Evolutionary conservation across 768 basidiomycete species (phyloP).

Genomic region (Boletus edulis): DNA sequence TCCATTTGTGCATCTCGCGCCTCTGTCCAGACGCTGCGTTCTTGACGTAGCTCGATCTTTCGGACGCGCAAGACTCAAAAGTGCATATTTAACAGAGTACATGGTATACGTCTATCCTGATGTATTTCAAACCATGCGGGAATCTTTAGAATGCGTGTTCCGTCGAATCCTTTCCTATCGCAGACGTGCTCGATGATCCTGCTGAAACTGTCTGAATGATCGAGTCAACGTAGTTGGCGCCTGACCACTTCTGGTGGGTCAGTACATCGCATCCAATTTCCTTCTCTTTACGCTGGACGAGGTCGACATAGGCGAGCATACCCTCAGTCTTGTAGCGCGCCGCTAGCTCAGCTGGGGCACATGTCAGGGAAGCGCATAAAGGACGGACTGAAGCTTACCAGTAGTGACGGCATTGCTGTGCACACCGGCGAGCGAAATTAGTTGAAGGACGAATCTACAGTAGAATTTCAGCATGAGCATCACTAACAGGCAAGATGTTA

Average conservation of each 20-base stretch:
- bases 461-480: slow-evolving; percentile 4
- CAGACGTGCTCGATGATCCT: slow-evolving; percentile 84
- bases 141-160: slow-evolving; percentile 70
- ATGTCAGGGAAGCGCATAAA: slow-evolving; percentile 3
- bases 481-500: not conserved
- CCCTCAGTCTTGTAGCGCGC: slow-evolving; percentile 80
- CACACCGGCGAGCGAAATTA: slow-evolving; percentile 88
- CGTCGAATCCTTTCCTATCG: slow-evolving; percentile 84
- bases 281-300: slow-evolving; percentile 85
- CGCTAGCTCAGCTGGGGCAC: slow-evolving; percentile 66
- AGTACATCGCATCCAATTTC: slow-evolving; percentile 87
- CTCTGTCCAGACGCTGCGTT: not conserved
- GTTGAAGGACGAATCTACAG: slow-evolving; percentile 79
- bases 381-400: slow-evolving; percentile 41
- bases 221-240: slow-evolving; percentile 86
- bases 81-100: not conserved
- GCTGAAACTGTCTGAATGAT: slow-evolving; percentile 83
- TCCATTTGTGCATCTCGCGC: slow-evolving; percentile 6
- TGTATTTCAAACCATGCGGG: not conserved
- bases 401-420: slow-evolving; percentile 81
- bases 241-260: slow-evolving; percentile 96
- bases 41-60: slow-evolving; percentile 9
- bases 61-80: not conserved
- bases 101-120: slow-evolving; percentile 1
- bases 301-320: slow-evolving; percentile 90